These are phyloP conservation scores for Geotrichum histeridarum DNA, from an alignment of 1,139 yeast genomes.

Conservation along the genomic window DNA sequence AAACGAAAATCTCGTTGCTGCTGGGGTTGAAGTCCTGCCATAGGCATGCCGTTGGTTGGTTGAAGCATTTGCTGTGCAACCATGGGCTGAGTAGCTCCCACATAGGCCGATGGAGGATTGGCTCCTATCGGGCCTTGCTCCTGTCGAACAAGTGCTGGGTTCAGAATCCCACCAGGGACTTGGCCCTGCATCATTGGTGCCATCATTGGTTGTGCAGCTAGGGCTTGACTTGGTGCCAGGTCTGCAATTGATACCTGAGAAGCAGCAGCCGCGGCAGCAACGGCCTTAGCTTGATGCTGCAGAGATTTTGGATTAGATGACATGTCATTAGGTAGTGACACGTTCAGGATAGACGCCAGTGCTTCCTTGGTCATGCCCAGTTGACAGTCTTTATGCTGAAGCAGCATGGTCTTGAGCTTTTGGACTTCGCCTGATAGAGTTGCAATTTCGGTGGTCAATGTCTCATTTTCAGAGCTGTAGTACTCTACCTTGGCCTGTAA, in stretches of 20 bases:
- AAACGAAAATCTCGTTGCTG: constrained; percentile 8
- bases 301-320: constrained; percentile 2
- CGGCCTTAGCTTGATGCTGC: constrained; percentile 10
- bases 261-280: constrained; percentile 10
- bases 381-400: constrained; percentile 38
- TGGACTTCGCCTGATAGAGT: constrained; percentile 57
- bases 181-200: background rate
- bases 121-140: background rate
- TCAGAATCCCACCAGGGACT: background rate
- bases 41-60: background rate
- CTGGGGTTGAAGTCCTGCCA: background rate
- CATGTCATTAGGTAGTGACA: background rate
- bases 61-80: background rate
- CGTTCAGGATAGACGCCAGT: constrained; percentile 2
- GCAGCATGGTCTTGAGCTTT: constrained; percentile 43
- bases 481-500: constrained; percentile 74
- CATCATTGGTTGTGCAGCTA: background rate
- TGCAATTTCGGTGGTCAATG: constrained; percentile 54
- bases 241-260: background rate
- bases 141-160: background rate
- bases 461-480: constrained; percentile 67
- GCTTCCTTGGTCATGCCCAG: constrained; percentile 13
- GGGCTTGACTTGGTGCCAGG: background rate
- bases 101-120: too few relatives aligned
- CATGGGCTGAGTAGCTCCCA: background rate